Evolutionary conservation across 1,139 yeast species (phyloP).

Genomic region (Wickerhamomyces sp.): DNA sequence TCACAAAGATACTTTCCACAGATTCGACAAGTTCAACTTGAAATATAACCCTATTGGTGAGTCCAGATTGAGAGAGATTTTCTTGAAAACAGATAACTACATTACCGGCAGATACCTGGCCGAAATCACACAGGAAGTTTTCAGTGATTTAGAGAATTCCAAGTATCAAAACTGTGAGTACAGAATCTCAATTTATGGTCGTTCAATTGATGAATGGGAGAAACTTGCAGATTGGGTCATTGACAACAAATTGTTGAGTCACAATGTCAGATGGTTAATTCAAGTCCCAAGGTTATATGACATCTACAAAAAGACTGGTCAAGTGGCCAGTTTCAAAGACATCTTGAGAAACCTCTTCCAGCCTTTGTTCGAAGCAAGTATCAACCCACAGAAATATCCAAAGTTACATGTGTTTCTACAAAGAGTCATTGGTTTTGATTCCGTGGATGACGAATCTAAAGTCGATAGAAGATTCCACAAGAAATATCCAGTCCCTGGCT

Average conservation of each 20-base stretch:
- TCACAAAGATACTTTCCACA: slow-evolving; percentile 94
- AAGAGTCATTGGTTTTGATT: slow-evolving; percentile 95
- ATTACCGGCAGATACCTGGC: slow-evolving; percentile 87
- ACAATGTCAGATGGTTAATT: slow-evolving; percentile 93
- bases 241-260: slow-evolving; percentile 86
- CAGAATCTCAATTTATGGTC: slow-evolving; percentile 90
- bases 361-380: slow-evolving; percentile 90
- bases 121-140: slow-evolving; percentile 87
- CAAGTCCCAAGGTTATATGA: slow-evolving; percentile 95
- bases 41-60: slow-evolving; percentile 98
- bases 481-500: slow-evolving; percentile 75
- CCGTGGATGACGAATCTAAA: slow-evolving; percentile 97
- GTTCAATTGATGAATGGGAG: slow-evolving; percentile 90
- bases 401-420: slow-evolving; percentile 83
- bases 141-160: slow-evolving; percentile 87
- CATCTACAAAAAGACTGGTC: slow-evolving; percentile 72
- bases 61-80: slow-evolving; percentile 91
- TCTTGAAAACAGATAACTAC: slow-evolving; percentile 90
- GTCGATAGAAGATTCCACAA: slow-evolving; percentile 74
- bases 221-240: slow-evolving; percentile 92
- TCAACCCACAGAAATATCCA: slow-evolving; percentile 81
- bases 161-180: slow-evolving; percentile 97
- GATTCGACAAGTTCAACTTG: slow-evolving; percentile 95
- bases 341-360: slow-evolving; percentile 72
- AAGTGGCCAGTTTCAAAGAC: slow-evolving; percentile 69